A percentile compares a stretch with the other conserved stretches of the same genome.
phyloP scores from a whole-genome alignment of 2,329 filamentous ascomycete genomes.

The Ophiostoma himal-ulmi region DNA sequence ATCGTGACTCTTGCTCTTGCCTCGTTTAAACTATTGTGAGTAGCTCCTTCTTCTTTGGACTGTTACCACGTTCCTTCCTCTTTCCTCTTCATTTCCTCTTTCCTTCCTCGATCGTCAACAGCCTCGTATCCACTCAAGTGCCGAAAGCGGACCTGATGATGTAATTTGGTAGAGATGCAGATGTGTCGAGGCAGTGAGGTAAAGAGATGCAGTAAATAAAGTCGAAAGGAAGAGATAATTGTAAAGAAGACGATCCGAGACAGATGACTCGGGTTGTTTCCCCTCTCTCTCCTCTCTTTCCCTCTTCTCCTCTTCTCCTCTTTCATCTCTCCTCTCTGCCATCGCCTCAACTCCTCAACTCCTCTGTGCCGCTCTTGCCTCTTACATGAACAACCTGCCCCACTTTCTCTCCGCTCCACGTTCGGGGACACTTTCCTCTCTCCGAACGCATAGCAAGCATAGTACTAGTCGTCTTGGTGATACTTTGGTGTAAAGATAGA shows the following conservation, averaged over 20 bases:
- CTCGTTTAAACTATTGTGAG: neutral
- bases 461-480: too few relatives aligned
- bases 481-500: too few relatives aligned
- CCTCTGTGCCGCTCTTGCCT: neutral
- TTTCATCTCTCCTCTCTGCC: neutral
- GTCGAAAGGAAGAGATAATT: neutral
- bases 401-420: conserved; percentile 1
- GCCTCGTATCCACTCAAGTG: conserved; percentile 4
- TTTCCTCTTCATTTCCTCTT: neutral
- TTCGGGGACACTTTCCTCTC: neutral
- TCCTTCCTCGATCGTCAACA: neutral
- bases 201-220: neutral
- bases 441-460: neutral
- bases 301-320: neutral
- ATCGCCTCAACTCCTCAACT: neutral
- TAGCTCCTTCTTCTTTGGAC: neutral
- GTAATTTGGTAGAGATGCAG: neutral
- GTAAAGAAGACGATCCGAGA: neutral
- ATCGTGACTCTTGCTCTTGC: neutral
- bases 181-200: neutral
- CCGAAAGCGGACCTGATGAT: conserved; percentile 1
- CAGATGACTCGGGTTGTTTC: neutral
- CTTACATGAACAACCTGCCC: neutral
- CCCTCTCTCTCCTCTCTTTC: neutral
- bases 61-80: neutral